Base-by-base conservation (phyloP, 805 yeast species). In the Zygosaccharomyces rouxii region DNA sequence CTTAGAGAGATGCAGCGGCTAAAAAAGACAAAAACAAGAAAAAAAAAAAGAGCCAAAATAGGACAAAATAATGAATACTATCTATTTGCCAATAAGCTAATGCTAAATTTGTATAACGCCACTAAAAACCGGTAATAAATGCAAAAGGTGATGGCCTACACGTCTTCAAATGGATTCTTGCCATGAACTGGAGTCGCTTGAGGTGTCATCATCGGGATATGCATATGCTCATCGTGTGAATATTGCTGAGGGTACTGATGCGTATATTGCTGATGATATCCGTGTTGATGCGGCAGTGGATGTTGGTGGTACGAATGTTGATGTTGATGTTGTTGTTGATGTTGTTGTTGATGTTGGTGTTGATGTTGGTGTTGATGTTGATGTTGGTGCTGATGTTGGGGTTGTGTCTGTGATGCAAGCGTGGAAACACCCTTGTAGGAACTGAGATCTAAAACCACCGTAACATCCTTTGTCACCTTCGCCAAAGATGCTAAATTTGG, bases 381-480 rank as follows among this genome's bases (percentile, higher is more conserved):
- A 14, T 41, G 41, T 13, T 49, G 56, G 19, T 33, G 43, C 19
- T 52, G 60, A 7, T 52, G 52, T 29, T 54, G 61, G 52, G 44
- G 47, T 25, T 48, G 55, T 35, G 23, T 48, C 37, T 46, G 51
- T 42, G 53, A 42, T 21, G 44, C 42, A 30, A 49, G 21, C 29
- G 51, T 41, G 13, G 67, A 62, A 11, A 63, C 67, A 23, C 58
- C 59, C 47, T 72, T 69, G 61, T 75, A 78, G 14, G 83, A 72
- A 50, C 85, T 79, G 35, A 77, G 73, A 62, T 90, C 97, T 38
- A 90, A 69, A 56, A 87, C 74, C n/a, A 88, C 82, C 0, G 97
- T 89, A 13, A 92, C 85, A 60, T 92, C 98, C 60, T 92, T 92
- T 3, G 97, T 88, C 3, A 90, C 86, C 55, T 88, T 81, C 0